Evolutionary conservation across 805 yeast genomes (phyloP), one percentile per base, ranked within the genome.

Genomic region (Pichia manshurica): DNA sequence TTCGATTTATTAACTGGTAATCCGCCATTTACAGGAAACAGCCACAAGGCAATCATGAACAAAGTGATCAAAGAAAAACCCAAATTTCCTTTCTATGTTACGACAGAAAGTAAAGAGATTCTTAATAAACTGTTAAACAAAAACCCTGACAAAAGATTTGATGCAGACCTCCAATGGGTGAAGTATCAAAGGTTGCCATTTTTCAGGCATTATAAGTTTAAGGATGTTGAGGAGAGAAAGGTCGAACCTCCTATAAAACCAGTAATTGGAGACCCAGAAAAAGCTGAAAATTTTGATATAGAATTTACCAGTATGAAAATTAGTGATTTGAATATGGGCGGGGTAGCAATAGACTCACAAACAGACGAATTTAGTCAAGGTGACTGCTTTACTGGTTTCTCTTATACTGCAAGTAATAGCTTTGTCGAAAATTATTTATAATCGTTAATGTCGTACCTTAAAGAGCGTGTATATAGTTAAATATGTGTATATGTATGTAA

Each of bases 21-120:
- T 46, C 95, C 96, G 0, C 96, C 96, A 2, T 87, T 86, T 63
- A 83, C 89, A 0, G 96, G 96, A 3, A 81, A 75, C 47, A 84
- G 82, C 54, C 84, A 84, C 59, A 81, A 82, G 58, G 74, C 74
- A 20, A 86, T 87, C 22, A 71, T 81, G 55, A 83, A 83, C 55
- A 86, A 84, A 60, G 85, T 88, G 39, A 76, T 82, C 47, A 67
- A 73, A 42, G 82, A 84, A 49, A 81, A 81, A 51, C 68, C 81
- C 28, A 76, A 74, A 42, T 68, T 81, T 39, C 95, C 96, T 0
- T 81, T 75, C 58, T 86, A 85, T 59, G 65, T 88, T 38, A 78
- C 90, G 5, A 72, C 74, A 10, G 93, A 87, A 40, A 87, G 93
- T 51, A 85, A 83, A 61, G 95, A 87, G 55, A 63, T 87, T 44